Percentiles rank a stretch among this genome's conserved stretches.
These are phyloP conservation scores for Metschnikowia borealis DNA, from an alignment of 805 yeast species.

Conservation along the genomic window DNA sequence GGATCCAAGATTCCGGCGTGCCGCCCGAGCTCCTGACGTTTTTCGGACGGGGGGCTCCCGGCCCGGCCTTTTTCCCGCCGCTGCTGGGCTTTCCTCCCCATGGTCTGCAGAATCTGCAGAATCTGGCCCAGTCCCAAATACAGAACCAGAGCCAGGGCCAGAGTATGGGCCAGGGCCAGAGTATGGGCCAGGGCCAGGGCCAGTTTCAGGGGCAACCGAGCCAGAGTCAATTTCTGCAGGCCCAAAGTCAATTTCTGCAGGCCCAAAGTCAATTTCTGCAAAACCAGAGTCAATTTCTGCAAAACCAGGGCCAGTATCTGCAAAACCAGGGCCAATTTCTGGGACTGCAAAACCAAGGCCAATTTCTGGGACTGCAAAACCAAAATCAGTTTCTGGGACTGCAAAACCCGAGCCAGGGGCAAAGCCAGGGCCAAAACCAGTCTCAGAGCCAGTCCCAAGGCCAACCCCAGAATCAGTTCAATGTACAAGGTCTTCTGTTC, in stretches of 20 bases:
- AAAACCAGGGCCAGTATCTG: background rate
- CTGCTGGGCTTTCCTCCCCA: conserved; percentile 24
- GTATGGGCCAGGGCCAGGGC: too few species aligned
- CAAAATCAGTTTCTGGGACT: conserved; percentile 11
- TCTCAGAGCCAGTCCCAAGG: conserved; percentile 15
- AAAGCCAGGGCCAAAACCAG: conserved; percentile 5
- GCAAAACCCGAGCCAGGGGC: conserved; percentile 12
- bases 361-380: conserved; percentile 7
- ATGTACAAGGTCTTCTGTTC: conserved; percentile 19
- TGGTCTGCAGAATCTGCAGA: conserved; percentile 18
- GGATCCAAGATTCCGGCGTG: conserved; percentile 13
- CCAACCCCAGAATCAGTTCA: conserved; percentile 10
- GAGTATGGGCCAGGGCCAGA: too few species aligned
- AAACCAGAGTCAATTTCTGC: background rate
- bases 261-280: background rate
- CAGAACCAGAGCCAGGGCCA: too few species aligned
- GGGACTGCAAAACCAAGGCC: conserved; percentile 8
- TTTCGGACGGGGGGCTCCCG: conserved; percentile 22
- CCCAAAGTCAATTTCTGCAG: background rate
- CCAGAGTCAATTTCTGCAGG: too few species aligned
- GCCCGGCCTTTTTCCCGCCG: conserved; percentile 19
- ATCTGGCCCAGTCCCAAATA: conserved; percentile 4
- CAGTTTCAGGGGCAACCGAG: too few species aligned
- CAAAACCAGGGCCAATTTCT: conserved; percentile 14
- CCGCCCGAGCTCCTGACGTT: conserved; percentile 20